Conservation (phyloP, 2,329 filamentous ascomycete genomes). For the Trichoderma simmonsii region DNA sequence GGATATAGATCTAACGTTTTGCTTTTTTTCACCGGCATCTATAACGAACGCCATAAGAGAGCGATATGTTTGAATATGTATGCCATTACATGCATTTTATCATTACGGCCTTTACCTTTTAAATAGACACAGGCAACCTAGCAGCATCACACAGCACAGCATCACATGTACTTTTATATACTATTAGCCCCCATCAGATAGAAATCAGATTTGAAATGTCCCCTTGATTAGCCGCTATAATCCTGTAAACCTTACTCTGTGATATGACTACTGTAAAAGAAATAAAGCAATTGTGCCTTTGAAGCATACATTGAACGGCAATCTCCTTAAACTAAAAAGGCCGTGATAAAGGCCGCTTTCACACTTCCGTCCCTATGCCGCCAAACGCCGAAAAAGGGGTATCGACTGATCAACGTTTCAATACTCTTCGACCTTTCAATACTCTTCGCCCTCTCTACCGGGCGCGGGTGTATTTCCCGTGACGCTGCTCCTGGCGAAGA, state of each 20-base stretch:
- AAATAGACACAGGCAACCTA: not conserved
- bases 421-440: conserved; percentile 8
- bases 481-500: conserved; percentile 70
- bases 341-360: not conserved
- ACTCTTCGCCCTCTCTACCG: conserved; percentile 37
- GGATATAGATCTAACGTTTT: not conserved
- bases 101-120: not conserved
- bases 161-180: not conserved
- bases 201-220: not conserved
- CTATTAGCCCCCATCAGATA: conserved; percentile 15
- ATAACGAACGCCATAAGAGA: not conserved
- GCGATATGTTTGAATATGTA: not conserved
- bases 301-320: not conserved
- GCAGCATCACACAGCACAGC: not conserved
- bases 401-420: conserved; percentile 14
- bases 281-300: not conserved
- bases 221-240: not conserved
- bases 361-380: conserved; percentile 16
- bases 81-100: not conserved
- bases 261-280: not conserved
- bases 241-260: not conserved
- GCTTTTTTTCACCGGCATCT: not conserved
- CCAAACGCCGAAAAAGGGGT: conserved; percentile 25
- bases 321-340: not conserved
- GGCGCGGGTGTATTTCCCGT: conserved; percentile 57